A percentile compares a stretch with the other conserved stretches of the same genome.
phyloP scores from a whole-genome alignment of 352 stramenopile species.

The Peronospora tabacina region DNA sequence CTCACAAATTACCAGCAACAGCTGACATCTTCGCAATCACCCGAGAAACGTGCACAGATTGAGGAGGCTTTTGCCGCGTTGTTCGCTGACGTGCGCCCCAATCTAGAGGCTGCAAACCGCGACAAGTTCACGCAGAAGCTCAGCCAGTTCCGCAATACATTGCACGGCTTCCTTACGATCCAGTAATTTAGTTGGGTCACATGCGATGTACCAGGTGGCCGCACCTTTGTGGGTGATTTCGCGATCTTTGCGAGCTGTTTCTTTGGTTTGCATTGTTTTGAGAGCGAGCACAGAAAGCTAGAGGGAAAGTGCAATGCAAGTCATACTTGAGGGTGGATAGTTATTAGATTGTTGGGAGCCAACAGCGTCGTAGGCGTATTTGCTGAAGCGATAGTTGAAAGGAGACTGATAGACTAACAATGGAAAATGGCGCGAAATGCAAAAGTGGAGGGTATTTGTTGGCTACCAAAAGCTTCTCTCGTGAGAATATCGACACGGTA shows the following conservation, averaged over 20 bases:
- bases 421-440: conserved; percentile 19
- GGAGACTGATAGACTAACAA: conserved; percentile 29
- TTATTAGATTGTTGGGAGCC: conserved; percentile 19
- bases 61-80: conserved; percentile 95
- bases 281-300: neutral
- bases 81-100: conserved; percentile 91
- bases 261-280: neutral
- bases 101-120: conserved; percentile 94
- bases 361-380: conserved; percentile 19
- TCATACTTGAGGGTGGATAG: conserved; percentile 9
- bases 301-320: neutral
- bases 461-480: no score
- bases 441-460: no score
- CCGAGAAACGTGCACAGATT: conserved; percentile 89
- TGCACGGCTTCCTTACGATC: conserved; percentile 92
- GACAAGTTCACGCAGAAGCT: conserved; percentile 98
- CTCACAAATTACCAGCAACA: conserved; percentile 93
- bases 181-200: conserved; percentile 37
- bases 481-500: no score
- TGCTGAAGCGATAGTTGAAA: conserved; percentile 19
- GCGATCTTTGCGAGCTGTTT: neutral
- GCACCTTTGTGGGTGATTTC: neutral
- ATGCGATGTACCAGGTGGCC: conserved; percentile 6
- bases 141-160: conserved; percentile 92
- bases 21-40: conserved; percentile 89